phyloP scores from a whole-genome alignment of 345 rosid species.

The Geranium brycei region DNA sequence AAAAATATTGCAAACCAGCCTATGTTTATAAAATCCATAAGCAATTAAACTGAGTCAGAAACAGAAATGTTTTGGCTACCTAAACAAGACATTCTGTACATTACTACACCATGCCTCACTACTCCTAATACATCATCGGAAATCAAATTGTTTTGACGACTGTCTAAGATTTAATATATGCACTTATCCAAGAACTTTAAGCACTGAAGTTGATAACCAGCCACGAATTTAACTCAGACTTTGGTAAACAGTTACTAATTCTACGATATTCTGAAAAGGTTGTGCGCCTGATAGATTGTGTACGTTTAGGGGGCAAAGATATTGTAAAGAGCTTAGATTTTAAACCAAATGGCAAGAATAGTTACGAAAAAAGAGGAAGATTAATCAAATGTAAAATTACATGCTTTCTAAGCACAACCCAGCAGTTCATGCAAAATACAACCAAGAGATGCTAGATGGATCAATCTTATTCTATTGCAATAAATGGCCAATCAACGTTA shows the following conservation, averaged over 20 bases:
- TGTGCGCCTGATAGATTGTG: too few relatives aligned
- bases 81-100: constrained; percentile 82
- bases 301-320: constrained; percentile 24
- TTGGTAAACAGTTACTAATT: too few relatives aligned
- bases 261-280: too few relatives aligned
- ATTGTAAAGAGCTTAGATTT: constrained; percentile 25
- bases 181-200: too few relatives aligned
- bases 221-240: too few relatives aligned
- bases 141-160: too few relatives aligned
- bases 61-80: constrained; percentile 60
- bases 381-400: background rate
- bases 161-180: too few relatives aligned
- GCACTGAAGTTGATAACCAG: too few relatives aligned
- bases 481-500: background rate
- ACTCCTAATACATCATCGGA: too few relatives aligned
- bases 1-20: constrained; percentile 77
- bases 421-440: background rate
- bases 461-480: background rate
- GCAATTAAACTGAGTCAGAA: constrained; percentile 18
- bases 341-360: too few relatives aligned
- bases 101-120: constrained; percentile 69
- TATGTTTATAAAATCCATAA: constrained; percentile 1
- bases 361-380: background rate
- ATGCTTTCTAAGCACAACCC: background rate
- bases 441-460: background rate